Evolutionary conservation across 306 rosid genomes (phyloP).

Genomic region (Casuarina cunninghamiana): DNA sequence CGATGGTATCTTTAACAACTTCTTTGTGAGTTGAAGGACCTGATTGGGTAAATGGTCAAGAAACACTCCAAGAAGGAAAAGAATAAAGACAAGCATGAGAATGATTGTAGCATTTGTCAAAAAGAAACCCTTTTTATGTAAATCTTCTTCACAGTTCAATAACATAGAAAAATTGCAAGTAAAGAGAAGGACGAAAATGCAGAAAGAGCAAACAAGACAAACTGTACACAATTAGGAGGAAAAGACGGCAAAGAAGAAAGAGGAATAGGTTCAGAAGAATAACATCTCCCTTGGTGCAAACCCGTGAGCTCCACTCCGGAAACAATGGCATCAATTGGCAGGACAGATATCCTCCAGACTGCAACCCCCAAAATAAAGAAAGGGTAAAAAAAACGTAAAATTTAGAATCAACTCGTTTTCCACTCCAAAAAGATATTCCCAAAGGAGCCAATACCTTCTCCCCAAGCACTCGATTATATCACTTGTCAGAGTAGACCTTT

Average conservation of each 20-base stretch:
- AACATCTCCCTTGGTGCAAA: neutral
- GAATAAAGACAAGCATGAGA: neutral
- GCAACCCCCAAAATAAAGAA: slow-evolving; percentile 9
- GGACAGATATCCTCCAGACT: slow-evolving; percentile 83
- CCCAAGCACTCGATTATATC: slow-evolving; percentile 91
- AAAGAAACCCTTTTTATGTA: neutral
- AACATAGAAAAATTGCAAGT: neutral
- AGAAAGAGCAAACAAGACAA: neutral
- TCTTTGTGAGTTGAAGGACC: neutral
- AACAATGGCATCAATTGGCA: slow-evolving; percentile 36
- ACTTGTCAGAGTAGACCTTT: slow-evolving; percentile 83
- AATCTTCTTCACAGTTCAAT: neutral
- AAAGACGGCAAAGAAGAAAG: neutral
- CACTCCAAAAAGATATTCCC: neutral
- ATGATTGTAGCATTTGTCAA: neutral
- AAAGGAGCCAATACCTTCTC: slow-evolving; percentile 54
- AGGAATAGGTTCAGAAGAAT: neutral
- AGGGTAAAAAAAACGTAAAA: slow-evolving; percentile 3
- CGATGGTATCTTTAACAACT: neutral
- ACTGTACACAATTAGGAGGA: neutral
- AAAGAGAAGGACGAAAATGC: neutral
- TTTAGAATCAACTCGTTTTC: slow-evolving; percentile 2
- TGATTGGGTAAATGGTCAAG: neutral
- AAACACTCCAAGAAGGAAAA: too few species aligned
- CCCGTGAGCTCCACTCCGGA: neutral